Conservation (phyloP, 257 asterid species). For the Capsicum rhomboideum region DNA sequence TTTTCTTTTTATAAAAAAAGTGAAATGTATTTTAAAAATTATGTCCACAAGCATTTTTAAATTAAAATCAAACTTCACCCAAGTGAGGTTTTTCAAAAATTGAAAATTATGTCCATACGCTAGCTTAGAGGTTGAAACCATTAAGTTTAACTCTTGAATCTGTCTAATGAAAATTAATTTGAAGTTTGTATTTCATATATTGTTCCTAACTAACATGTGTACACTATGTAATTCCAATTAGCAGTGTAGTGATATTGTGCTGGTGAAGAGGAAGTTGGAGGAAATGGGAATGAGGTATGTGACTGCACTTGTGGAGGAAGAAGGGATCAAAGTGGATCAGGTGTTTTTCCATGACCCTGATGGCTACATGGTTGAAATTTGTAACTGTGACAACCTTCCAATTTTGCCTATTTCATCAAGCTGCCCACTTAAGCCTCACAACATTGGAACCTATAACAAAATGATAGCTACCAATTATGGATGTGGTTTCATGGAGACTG, state of each 20-base stretch:
- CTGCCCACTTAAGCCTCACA: constrained; percentile 12
- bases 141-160: not conserved
- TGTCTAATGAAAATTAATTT: not conserved
- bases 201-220: not conserved
- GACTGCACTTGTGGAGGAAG: constrained; percentile 24
- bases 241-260: constrained; percentile 21
- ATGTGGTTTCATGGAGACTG: constrained; percentile 11
- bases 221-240: not conserved
- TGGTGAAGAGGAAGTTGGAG: constrained; percentile 26
- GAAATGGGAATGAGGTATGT: constrained; percentile 26
- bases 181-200: not conserved
- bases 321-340: constrained; percentile 27
- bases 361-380: constrained; percentile 36
- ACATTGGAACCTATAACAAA: not conserved
- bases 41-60: no score
- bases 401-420: constrained; percentile 16
- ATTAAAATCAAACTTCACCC: no score
- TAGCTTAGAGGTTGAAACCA: no score
- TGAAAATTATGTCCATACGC: no score
- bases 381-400: constrained; percentile 32
- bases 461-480: not conserved
- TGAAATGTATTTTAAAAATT: no score
- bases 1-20: no score
- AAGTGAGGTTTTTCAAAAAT: no score
- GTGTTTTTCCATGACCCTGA: constrained; percentile 42